Evolutionary conservation across 805 yeast genomes (phyloP), one percentile per base, ranked within the genome.

Genomic region (Komagataella pastoris): DNA sequence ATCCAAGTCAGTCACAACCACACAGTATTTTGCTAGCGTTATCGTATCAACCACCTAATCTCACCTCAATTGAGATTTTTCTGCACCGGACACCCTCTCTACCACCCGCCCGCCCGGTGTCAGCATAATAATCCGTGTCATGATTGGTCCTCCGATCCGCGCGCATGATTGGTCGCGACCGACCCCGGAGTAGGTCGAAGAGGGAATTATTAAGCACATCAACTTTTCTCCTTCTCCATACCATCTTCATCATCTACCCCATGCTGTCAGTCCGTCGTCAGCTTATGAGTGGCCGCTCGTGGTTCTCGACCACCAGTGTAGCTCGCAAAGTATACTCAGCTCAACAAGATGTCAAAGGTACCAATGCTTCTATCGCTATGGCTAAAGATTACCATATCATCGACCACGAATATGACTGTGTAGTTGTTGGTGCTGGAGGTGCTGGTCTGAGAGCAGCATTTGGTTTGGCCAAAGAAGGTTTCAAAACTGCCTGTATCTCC

Each of bases 361-460:
- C 74, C 57, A 66, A 65, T 52, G 85, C 85, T 30, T 71, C 84
- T 19, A 65, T 70, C 49, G 73, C 76, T 54, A 72, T 79, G 60
- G 72, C 77, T 50, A 74, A 80, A 58, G 87, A 89, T 64, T 91
- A 93, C 70, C 93, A 88, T 64, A 83, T 91, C 57, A 83, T 91
- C 59, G 98, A 91, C 71, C 99, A 91, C 70, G 98, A 93, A 70
- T 91, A 93, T 71, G 99, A 91, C 74, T 89, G 97, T 76, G 81
- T 91, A 49, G 98, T 91, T 54, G 89, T 91, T 52, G 99, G 99
- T 64, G 99, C 99, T 53, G 99, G 99, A 64, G 99, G 99, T 68
- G 99, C 99, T 49, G 99, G 99, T 66, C 75, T 91, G 55, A 83
- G 99, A 73, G 99, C 99, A 46, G 98, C 99, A 44, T 93, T 91